Conservation (phyloP, 179 eudicot genomes). For the Actinidia chinensis region DNA sequence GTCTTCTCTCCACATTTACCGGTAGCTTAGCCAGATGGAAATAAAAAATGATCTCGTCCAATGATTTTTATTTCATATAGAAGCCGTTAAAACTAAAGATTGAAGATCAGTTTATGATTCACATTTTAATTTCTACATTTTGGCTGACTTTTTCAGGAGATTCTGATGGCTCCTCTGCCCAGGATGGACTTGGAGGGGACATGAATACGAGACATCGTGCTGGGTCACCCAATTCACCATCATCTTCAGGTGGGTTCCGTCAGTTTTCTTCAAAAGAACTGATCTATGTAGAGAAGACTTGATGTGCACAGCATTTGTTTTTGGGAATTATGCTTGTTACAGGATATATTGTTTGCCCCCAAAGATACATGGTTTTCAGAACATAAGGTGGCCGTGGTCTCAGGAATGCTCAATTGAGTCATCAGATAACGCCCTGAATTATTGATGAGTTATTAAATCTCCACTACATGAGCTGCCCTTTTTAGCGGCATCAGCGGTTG, state of each 20-base stretch:
- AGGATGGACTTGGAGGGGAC: slow-evolving; percentile 74
- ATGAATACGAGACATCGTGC: slow-evolving; percentile 53
- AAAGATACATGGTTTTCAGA: slow-evolving; percentile 62
- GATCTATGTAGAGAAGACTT: slow-evolving; percentile 88
- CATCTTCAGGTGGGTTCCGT: slow-evolving; percentile 99
- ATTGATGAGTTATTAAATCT: slow-evolving; percentile 69
- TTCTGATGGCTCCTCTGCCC: slow-evolving; percentile 70
- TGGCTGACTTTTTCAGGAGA: slow-evolving; percentile 54
- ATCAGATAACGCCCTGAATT: slow-evolving; percentile 60
- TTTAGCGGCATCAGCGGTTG: slow-evolving; percentile 64
- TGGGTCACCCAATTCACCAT: slow-evolving; percentile 85
- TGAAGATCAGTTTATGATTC: background rate
- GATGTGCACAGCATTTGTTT: slow-evolving; percentile 64
- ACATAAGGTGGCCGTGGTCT: slow-evolving; percentile 87
- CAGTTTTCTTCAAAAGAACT: slow-evolving; percentile 94
- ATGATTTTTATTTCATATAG: background rate
- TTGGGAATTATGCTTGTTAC: slow-evolving; percentile 67
- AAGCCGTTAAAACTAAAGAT: background rate
- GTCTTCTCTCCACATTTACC: background rate
- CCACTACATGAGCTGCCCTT: slow-evolving; percentile 59
- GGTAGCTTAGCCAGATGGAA: background rate
- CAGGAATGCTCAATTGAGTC: slow-evolving; percentile 71
- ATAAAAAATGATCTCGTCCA: background rate
- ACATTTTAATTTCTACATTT: slow-evolving; percentile 8
- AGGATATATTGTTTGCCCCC: slow-evolving; percentile 73